Evolutionary conservation across 345 rosid species (phyloP), one percentile per base, ranked within the genome.

Genomic region (Linum lewisii): DNA sequence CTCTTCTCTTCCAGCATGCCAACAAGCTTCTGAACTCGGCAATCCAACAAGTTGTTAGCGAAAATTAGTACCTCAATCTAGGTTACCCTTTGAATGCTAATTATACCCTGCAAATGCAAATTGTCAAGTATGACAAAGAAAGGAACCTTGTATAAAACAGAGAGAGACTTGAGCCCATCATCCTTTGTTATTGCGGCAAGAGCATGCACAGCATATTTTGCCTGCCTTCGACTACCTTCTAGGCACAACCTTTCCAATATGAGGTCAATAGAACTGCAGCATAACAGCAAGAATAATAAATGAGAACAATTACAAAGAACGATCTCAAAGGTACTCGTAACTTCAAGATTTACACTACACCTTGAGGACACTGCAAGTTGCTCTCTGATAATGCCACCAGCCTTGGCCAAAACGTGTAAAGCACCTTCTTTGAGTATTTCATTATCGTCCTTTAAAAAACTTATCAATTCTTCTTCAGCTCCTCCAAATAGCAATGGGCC

Each of bases 131-230:
- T 21, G 25, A 44, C 21, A 44, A 51, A 24, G 44, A 21, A 51
- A 37, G 25, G 61, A 72, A 84, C 99, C 95, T 93, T 93, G 80
- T 93, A 93, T 29, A 93, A 69, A 76, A 93, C 94, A 66, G 99
- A 93, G 54, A 93, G 94, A 29, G 99, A 85, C 78, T 81, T 93
- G 55, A 93, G 82, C 51, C 99, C 99, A 25, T 93, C 99, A 69
- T 93, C 99, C 76, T 83, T 89, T 61, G 97, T 89, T 79, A 93
- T 93, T 60, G 99, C 89, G 69, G 95, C 99, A 44, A 93, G 78
- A 22, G 97, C 97, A 74, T 83, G 95, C 59, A 93, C 99, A 73
- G 99, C 99, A 78, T 89, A 85, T 74, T 89, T 93, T 25, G 95
- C 99, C 71, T 93, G 97, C 60, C 82, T 79, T 25, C 99, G 84